Percentiles rank a stretch among this genome's conserved stretches.
phyloP scores from a whole-genome alignment of 371 early-diverging fungal genomes.

The Mortierella sp. region DNA sequence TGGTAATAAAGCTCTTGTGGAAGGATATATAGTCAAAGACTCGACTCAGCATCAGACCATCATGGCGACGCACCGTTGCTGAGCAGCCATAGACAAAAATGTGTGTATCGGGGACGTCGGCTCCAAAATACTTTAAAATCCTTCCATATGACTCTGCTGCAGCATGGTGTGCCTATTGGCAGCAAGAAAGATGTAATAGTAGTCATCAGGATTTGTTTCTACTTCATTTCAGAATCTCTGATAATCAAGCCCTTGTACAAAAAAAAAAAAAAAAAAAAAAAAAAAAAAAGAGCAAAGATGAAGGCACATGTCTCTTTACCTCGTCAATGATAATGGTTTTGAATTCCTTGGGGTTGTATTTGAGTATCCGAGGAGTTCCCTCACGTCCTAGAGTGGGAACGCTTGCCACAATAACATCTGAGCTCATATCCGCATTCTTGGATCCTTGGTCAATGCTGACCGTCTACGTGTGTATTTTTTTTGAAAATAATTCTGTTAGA shows the following conservation, averaged over 20 bases:
- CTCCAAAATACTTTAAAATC: constrained; percentile 79
- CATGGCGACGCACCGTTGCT: constrained; percentile 89
- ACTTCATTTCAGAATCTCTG: no score
- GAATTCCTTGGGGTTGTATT: constrained; percentile 79
- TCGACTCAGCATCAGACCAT: constrained; percentile 73
- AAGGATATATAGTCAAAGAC: constrained; percentile 86
- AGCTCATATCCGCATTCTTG: constrained; percentile 61
- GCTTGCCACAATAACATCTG: constrained; percentile 83
- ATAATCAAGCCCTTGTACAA: no score
- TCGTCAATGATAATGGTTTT: constrained; percentile 93
- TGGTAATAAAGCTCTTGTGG: constrained; percentile 76
- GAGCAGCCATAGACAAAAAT: constrained; percentile 93
- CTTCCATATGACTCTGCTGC: constrained; percentile 78
- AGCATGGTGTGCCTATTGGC: constrained; percentile 86
- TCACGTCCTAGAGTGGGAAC: constrained; percentile 77
- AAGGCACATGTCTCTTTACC: constrained; percentile 34
- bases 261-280: background rate
- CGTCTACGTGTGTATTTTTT: constrained; percentile 28
- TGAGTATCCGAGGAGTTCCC: constrained; percentile 60
- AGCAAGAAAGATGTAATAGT: background rate
- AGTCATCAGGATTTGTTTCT: background rate
- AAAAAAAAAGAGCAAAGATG: background rate
- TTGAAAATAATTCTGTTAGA: background rate
- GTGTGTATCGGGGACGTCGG: constrained; percentile 55
- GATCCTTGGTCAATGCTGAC: constrained; percentile 77